A percentile compares a stretch with the other conserved stretches of the same genome.
These are phyloP conservation scores for Microcyclosporella mali DNA, from an alignment of 2,329 filamentous ascomycete genomes.

Conservation along the genomic window DNA sequence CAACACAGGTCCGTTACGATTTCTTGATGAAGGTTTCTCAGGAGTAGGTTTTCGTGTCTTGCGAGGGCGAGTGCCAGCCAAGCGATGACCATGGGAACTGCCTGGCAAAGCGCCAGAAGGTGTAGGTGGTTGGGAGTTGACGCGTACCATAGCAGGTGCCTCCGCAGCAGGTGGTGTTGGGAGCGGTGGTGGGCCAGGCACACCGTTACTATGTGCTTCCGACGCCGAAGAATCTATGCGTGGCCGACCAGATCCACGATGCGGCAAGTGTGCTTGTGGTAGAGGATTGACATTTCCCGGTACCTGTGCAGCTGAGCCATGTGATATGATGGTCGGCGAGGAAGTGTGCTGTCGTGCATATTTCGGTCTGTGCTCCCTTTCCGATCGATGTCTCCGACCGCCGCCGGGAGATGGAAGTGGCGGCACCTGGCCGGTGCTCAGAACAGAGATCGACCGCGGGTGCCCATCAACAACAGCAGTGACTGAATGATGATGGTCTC, in stretches of 20 bases:
- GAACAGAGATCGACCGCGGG: conserved; percentile 67
- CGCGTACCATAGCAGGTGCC: conserved; percentile 22
- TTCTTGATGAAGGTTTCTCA: conserved; percentile 17
- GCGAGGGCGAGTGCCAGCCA: conserved; percentile 13
- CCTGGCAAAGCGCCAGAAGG: conserved; percentile 29
- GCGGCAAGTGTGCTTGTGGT: conserved; percentile 34
- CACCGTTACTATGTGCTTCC: conserved; percentile 38
- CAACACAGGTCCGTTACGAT: conserved; percentile 5
- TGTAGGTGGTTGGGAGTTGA: conserved; percentile 28
- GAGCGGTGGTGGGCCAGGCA: conserved; percentile 44
- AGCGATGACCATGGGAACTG: conserved; percentile 27
- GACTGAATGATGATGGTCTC: conserved; percentile 32
- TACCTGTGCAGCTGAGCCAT: conserved; percentile 19
- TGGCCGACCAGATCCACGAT: conserved; percentile 25
- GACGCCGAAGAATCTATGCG: conserved; percentile 38
- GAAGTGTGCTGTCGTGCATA: conserved; percentile 68
- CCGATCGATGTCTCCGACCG: conserved; percentile 42
- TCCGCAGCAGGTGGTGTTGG: conserved; percentile 48
- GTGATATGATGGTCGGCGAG: conserved; percentile 64
- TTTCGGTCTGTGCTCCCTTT: conserved; percentile 46
- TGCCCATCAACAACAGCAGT: conserved; percentile 34
- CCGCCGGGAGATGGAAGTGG: conserved; percentile 81
- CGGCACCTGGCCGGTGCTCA: conserved; percentile 74
- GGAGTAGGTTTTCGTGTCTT: conserved; percentile 24
- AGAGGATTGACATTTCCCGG: conserved; percentile 26